Evolutionary conservation across 2,329 filamentous ascomycete species (phyloP), one percentile per base, ranked within the genome.

Genomic region (Claviceps sorghi): DNA sequence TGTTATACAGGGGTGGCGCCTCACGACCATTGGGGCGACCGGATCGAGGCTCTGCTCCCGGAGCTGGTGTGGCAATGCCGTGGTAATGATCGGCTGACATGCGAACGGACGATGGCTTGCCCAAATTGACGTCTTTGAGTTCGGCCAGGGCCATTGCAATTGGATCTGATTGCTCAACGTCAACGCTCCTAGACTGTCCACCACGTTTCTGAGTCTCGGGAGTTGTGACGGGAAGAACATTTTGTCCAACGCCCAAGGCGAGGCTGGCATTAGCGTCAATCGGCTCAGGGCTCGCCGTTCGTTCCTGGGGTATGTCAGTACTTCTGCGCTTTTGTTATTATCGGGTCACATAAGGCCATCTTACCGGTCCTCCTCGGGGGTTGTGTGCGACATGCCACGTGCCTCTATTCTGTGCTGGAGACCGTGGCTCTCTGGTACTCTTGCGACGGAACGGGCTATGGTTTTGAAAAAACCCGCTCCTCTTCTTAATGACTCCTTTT

Each of bases 31-130:
- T 73, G 2, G 73, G 68, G 48, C 74, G 70, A 29, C 72, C 68
- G 52, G 68, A 54, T 46, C 58, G 65, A 7, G 67, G 64, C 47
- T 70, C 71, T 46, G 65, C 63, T 8, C 73, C 74, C 1, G 79
- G 85, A 7, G 77, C 82, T 5, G 93, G 91, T 1, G 91, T 95
- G 13, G 86, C 74, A 56, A 98, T 84, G n/a, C 93, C 91, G 63
- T 94, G 88, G 67, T 95, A 96, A 55, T 87, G 83, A 66, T 98
- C 94, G 19, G 90, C 93, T n/a, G 93, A 95, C 55, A 95, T 81
- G n/a, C 94, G 82, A 48, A 79, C 76, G 3, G 83, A 83, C 7
- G 88, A 79, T 59, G 90, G 84, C 68, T 97, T 97, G 17, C 74
- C 78, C 13, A 86, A 74, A 0, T 74, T 76, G 4, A 90, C 85